A percentile compares a stretch with the other conserved stretches of the same genome.
Evolutionary conservation across 805 yeast species (phyloP).

Genomic region (Wickerhamomyces queroliae): DNA sequence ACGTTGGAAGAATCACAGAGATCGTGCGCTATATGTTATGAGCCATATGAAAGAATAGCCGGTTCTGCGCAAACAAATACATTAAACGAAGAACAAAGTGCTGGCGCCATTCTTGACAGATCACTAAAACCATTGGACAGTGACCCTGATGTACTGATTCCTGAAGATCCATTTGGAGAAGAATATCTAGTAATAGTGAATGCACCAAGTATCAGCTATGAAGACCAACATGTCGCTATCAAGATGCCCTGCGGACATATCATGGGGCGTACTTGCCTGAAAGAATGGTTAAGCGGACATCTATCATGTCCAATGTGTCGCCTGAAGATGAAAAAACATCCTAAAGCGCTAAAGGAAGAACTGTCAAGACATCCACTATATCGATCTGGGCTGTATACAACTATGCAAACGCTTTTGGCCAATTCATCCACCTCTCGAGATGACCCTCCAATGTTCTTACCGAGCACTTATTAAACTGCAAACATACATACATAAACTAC

Average conservation of each 20-base stretch:
- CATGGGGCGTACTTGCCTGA: constrained; percentile 78
- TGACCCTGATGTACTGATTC: constrained; percentile 15
- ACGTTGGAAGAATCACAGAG: constrained; percentile 7
- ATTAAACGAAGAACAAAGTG: not conserved
- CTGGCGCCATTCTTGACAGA: too few relatives aligned
- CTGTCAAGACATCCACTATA: constrained; percentile 4
- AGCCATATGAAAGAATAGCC: constrained; percentile 13
- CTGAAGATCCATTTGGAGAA: constrained; percentile 10
- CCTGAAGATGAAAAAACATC: constrained; percentile 14
- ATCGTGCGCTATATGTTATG: constrained; percentile 18
- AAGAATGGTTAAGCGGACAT: constrained; percentile 72
- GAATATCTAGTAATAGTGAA: constrained; percentile 4
- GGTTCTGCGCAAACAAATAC: too few relatives aligned
- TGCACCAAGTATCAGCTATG: not conserved
- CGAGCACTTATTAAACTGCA: too few relatives aligned
- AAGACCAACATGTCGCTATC: constrained; percentile 51
- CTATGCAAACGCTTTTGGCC: too few relatives aligned
- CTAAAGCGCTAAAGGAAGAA: not conserved
- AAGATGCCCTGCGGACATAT: constrained; percentile 80
- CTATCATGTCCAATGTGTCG: constrained; percentile 79
- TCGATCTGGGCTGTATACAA: not conserved
- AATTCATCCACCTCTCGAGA: too few relatives aligned
- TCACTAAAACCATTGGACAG: constrained; percentile 1
- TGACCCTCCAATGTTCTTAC: too few relatives aligned
- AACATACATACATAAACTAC: too few relatives aligned